Percentiles rank a stretch among this genome's conserved stretches.
phyloP scores from a whole-genome alignment of 2,329 filamentous ascomycete species.

The Mycosphaerella sp. region DNA sequence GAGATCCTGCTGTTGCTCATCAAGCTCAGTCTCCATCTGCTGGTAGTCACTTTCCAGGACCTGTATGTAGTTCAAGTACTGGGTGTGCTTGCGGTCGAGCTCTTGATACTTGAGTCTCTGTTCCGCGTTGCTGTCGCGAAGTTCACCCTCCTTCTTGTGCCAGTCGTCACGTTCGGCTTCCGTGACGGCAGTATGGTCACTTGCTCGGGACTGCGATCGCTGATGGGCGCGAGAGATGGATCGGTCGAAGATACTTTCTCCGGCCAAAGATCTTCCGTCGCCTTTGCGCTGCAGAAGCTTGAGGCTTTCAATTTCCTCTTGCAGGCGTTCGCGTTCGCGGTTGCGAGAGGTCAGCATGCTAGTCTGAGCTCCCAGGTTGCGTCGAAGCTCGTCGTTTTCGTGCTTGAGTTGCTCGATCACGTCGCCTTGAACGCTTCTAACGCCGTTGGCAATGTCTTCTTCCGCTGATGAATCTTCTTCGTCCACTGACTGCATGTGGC shows the following conservation, averaged over 20 bases:
- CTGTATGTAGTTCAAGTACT: constrained; percentile 73
- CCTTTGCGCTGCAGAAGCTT: constrained; percentile 78
- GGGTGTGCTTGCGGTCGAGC: constrained; percentile 73
- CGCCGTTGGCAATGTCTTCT: constrained; percentile 35
- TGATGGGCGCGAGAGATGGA: constrained; percentile 75
- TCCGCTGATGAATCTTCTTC: constrained; percentile 30
- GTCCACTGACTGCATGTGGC: constrained; percentile 33
- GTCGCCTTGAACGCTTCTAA: constrained; percentile 39
- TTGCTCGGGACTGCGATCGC: constrained; percentile 68
- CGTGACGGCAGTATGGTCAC: constrained; percentile 62
- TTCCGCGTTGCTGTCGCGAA: constrained; percentile 80
- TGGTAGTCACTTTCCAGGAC: constrained; percentile 60
- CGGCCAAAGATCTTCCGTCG: constrained; percentile 55
- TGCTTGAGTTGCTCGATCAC: constrained; percentile 83
- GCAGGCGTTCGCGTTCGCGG: constrained; percentile 86
- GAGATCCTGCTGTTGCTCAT: constrained; percentile 72
- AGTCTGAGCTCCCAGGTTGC: constrained; percentile 90
- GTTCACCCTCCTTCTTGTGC: constrained; percentile 73
- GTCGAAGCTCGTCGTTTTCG: constrained; percentile 85
- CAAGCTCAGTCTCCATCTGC: constrained; percentile 72
- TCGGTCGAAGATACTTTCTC: constrained; percentile 90
- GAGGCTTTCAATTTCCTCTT: constrained; percentile 94
- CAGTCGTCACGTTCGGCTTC: constrained; percentile 80
- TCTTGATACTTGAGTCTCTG: constrained; percentile 87
- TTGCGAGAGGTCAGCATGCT: constrained; percentile 97